Conservation (phyloP, 306 rosid genomes). For the Sphenostylis stenocarpa region DNA sequence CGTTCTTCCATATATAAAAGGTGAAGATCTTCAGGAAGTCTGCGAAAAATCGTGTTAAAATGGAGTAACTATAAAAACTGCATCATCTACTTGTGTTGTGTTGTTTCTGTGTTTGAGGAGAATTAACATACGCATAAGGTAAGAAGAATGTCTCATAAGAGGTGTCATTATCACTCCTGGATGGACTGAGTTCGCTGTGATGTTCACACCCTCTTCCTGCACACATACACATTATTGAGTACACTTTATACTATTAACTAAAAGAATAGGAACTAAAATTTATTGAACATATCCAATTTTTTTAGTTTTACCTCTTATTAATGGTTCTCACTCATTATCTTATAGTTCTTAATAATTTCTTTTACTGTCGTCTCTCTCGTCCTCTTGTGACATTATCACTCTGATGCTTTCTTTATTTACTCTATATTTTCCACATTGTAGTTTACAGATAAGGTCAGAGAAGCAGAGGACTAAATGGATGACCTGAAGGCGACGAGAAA, state of each 20-base stretch:
- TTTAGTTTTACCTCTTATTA: too few species aligned
- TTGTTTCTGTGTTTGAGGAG: not conserved
- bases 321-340: not conserved
- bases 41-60: slow-evolving; percentile 26
- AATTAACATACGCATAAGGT: slow-evolving; percentile 63
- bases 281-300: too few species aligned
- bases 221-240: too few species aligned
- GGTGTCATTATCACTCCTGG: slow-evolving; percentile 96
- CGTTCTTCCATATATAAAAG: slow-evolving; percentile 80
- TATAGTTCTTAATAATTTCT: too few species aligned
- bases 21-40: slow-evolving; percentile 57
- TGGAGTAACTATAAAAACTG: not conserved
- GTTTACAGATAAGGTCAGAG: not conserved
- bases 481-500: slow-evolving; percentile 76
- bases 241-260: too few species aligned
- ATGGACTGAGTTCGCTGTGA: slow-evolving; percentile 81
- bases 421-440: not conserved
- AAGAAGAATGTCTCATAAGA: slow-evolving; percentile 83
- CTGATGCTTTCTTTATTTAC: not conserved
- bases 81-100: not conserved
- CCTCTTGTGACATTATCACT: not conserved
- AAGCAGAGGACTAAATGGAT: not conserved
- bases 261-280: too few species aligned
- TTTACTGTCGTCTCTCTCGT: too few species aligned
- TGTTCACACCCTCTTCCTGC: slow-evolving; percentile 86